Percentiles rank a stretch among this genome's conserved stretches.
Conservation (phyloP, 495 filamentous ascomycete genomes). For the Penicillium manginii region DNA sequence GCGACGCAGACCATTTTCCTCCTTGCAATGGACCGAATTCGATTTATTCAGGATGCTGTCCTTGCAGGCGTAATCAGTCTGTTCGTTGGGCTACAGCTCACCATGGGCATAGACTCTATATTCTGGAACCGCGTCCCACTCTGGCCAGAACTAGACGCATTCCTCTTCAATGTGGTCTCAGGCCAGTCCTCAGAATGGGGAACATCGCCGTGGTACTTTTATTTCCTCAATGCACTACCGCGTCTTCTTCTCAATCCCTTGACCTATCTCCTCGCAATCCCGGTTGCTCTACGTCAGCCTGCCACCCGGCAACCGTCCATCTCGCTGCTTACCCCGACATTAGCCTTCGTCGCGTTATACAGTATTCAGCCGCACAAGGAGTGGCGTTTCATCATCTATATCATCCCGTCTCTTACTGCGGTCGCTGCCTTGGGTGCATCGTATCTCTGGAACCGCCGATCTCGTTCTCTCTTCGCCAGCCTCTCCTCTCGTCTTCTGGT, state of each 20-base stretch:
- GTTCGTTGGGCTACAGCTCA: conserved; percentile 61
- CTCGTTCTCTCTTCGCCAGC: conserved; percentile 52
- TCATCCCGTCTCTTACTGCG: conserved; percentile 78
- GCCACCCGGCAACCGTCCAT: conserved; percentile 49
- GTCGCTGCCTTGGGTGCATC: conserved; percentile 73
- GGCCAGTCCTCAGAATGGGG: conserved; percentile 82
- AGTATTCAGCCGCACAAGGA: conserved; percentile 93
- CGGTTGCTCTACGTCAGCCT: conserved; percentile 60
- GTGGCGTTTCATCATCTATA: conserved; percentile 92
- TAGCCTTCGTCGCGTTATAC: conserved; percentile 78
- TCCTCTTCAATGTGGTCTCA: conserved; percentile 85
- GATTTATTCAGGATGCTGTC: conserved; percentile 60
- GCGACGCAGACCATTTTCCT: conserved; percentile 50
- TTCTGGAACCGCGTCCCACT: conserved; percentile 83
- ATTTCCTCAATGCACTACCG: conserved; percentile 81
- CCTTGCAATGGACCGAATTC: conserved; percentile 57
- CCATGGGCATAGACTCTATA: conserved; percentile 79
- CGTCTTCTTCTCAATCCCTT: conserved; percentile 83
- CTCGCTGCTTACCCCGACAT: conserved; percentile 64
- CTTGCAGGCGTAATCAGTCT: conserved; percentile 70
- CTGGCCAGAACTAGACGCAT: conserved; percentile 90
- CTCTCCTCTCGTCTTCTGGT: conserved; percentile 57
- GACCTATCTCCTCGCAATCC: conserved; percentile 63
- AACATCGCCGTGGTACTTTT: conserved; percentile 79
- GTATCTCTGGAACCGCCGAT: conserved; percentile 70